phyloP scores from a whole-genome alignment of 257 asterid genomes.

The Sherardia arvensis region DNA sequence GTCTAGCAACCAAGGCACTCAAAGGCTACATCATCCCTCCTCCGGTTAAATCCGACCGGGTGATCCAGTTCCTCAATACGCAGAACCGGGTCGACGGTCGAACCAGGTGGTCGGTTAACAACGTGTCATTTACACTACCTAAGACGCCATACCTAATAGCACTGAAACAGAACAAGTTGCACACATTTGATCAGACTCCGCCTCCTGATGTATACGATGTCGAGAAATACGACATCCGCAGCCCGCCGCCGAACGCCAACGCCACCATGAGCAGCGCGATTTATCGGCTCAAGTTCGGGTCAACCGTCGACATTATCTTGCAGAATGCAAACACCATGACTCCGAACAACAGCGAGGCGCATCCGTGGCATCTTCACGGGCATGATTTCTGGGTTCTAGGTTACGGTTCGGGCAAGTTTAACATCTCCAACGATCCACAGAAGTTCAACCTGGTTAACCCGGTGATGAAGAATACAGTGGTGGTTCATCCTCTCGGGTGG shows the following conservation, averaged over 20 bases:
- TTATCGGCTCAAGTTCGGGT: constrained; percentile 50
- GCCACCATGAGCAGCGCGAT: constrained; percentile 51
- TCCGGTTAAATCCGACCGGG: constrained; percentile 52
- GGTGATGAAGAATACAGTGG: constrained; percentile 80
- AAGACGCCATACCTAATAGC: constrained; percentile 69
- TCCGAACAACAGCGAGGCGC: constrained; percentile 66
- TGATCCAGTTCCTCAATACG: constrained; percentile 81
- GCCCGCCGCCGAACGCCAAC: constrained; percentile 23
- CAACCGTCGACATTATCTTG: constrained; percentile 62
- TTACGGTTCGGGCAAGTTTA: constrained; percentile 62
- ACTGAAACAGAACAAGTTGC: constrained; percentile 30
- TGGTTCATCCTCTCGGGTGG: constrained; percentile 87
- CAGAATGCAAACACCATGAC: constrained; percentile 78
- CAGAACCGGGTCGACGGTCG: constrained; percentile 47
- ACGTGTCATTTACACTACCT: constrained; percentile 63
- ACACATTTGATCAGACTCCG: constrained; percentile 37
- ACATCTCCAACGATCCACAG: constrained; percentile 29
- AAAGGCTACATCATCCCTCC: constrained; percentile 46
- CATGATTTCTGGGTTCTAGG: constrained; percentile 96
- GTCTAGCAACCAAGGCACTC: constrained; percentile 39
- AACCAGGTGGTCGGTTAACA: constrained; percentile 63
- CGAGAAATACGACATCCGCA: constrained; percentile 32
- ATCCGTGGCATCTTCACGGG: constrained; percentile 98
- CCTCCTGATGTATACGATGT: constrained; percentile 57
- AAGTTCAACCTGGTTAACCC: constrained; percentile 66